These are phyloP conservation scores for Penicillium parvum DNA, from an alignment of 495 filamentous ascomycete species.

Conservation along the genomic window DNA sequence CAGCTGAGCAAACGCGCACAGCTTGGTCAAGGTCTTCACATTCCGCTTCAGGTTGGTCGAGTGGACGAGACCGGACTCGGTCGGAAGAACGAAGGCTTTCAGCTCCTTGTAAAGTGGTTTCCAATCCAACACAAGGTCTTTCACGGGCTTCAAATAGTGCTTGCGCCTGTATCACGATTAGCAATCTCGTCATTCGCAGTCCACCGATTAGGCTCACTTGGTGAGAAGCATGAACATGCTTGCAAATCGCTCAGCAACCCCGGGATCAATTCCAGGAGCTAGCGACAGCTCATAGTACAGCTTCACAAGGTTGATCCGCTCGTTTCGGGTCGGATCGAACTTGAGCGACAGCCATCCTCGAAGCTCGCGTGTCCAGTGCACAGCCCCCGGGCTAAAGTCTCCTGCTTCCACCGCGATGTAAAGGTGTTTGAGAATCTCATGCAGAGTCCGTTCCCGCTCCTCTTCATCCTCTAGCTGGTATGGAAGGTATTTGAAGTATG, in stretches of 20 bases:
- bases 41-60: conserved; percentile 62
- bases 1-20: conserved; percentile 81
- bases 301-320: conserved; percentile 76
- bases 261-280: conserved; percentile 80
- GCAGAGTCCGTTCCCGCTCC: conserved; percentile 66
- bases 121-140: conserved; percentile 91
- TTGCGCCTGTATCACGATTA: conserved; percentile 67
- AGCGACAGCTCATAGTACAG: conserved; percentile 93
- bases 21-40: conserved; percentile 72
- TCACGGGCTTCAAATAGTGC: conserved; percentile 85
- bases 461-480: conserved; percentile 76
- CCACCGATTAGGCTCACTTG: conserved; percentile 54
- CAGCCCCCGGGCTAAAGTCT: conserved; percentile 87
- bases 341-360: conserved; percentile 93
- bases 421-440: conserved; percentile 84
- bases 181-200: conserved; percentile 7
- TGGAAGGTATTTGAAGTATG: conserved; percentile 83
- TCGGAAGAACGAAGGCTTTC: conserved; percentile 81
- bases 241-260: conserved; percentile 82
- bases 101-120: conserved; percentile 85
- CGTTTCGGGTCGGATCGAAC: conserved; percentile 84
- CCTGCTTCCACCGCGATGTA: conserved; percentile 87
- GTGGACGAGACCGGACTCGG: conserved; percentile 64
- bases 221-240: conserved; percentile 95
- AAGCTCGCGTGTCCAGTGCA: conserved; percentile 97